Evolutionary conservation across 1,284 basidiomycete species (phyloP), one percentile per base, ranked within the genome.

Genomic region (Apiotrichum laibachii): DNA sequence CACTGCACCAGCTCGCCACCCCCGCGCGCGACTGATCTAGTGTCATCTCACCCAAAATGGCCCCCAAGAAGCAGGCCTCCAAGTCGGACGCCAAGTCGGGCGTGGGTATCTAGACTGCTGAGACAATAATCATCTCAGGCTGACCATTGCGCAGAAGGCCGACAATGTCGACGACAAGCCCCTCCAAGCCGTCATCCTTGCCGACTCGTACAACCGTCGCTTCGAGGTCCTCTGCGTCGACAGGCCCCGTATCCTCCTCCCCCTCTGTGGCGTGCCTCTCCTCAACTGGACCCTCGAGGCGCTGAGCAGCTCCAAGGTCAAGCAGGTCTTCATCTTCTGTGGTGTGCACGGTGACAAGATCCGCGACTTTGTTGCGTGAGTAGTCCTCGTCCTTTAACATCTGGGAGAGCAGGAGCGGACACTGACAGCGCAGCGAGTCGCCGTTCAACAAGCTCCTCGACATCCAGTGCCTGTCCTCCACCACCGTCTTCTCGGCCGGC

Each of bases 241-340:
- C 71, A 88, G 85, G 79, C 92, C 92, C 60, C 84, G 92, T 72
- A 89, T 90, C 72, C 83, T 99, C 12, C 82, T 99, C 21, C 95
- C 95, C 0, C 85, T 99, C 63, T 94, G 93, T 79, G 95, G 95
- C 73, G 89, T 90, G 1, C 89, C 94, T 5, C 80, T 99, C 39
- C 83, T 99, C 35, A 88, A 92, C 68, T 98, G 94, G 92, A 97
- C 95, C 2, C 87, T 99, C 63, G 95, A 99, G 77, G 89, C 89
- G 72, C 84, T 99, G 49, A 87, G 90, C 35, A 82, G 93, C 19
- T 91, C 92, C 37, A 92, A 92, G 55, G 93, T 98, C 48, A 89
- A 94, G 72, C 90, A 98, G 78, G 90, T 97, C 62, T 95, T 97
- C 77, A 88, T 99, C 56, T 87, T 98, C 63, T 95, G 86, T 78